Base-by-base conservation (phyloP, 257 asterid genomes). In the Osmanthus fragrans region DNA sequence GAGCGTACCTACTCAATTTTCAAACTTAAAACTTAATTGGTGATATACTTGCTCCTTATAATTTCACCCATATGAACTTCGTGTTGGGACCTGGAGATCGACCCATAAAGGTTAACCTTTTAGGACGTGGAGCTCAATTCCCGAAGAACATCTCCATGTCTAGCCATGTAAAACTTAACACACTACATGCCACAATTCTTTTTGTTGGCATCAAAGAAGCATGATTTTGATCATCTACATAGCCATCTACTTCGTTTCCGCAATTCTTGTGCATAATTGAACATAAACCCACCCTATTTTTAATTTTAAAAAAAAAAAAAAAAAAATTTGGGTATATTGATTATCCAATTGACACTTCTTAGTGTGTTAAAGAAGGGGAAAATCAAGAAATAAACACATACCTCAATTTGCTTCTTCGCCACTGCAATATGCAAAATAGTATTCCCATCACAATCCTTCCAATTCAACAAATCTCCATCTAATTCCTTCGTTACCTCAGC, bases 371-470 rank as follows among this genome's bases (percentile, higher is more conserved):
- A 54, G 27, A 54, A n/a, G 27, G 64, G 64, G 6, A 7, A n/a
- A 54, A 54, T 19, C 27, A 54, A 54, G 12, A 16, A 23, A 58
- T 16, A 15, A 27, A 21, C 4, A 27, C 11, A 19, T 2, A 83
- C 91, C 91, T 77, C 80, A 23, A 79, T 2, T 47, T 83, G 74
- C 71, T 87, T 87, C 12, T 85, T 82, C 45, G 85, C 0, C 32
- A 87, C 78, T 39, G 89, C 87, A 27, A 81, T 80, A 70, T 87
- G 91, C 86, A 87, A 56, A 77, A 77, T 77, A 4, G 87, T 58
- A 75, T 82, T 84, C 23, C 88, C 90, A 64, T 84, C 85, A 56
- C 76, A 73, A 67, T 84, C 88, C 79, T 73, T 87, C 85, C 76
- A 76, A 37, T 85, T 85, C 21, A 82, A 47, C 63, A 80, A 21